Evolutionary conservation across 2,329 filamentous ascomycete species (phyloP).

Genomic region (Hypoxylon sp.): DNA sequence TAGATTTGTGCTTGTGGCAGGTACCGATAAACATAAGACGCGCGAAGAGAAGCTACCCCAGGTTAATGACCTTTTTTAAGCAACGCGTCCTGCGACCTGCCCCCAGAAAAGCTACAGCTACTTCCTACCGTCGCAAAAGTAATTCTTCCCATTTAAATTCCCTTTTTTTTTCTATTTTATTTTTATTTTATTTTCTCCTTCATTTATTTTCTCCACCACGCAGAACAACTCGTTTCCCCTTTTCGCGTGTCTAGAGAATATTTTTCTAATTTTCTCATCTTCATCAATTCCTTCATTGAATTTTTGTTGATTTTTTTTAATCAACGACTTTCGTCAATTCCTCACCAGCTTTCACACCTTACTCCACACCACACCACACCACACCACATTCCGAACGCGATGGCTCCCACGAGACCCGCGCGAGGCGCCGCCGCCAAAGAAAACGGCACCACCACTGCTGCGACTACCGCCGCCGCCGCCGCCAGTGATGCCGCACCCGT

Average conservation of each 20-base stretch:
- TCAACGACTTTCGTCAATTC: neutral
- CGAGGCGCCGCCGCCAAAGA: slow-evolving; percentile 37
- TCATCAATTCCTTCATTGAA: neutral
- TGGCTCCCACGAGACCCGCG: slow-evolving; percentile 41
- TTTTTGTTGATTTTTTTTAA: slow-evolving; percentile 11
- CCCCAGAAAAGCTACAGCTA: slow-evolving; percentile 10
- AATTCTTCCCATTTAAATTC: slow-evolving; percentile 19
- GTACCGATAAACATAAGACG: slow-evolving; percentile 34
- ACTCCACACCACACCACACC: too few relatives aligned
- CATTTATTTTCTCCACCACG: slow-evolving; percentile 6
- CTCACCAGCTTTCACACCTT: neutral
- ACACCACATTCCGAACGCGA: slow-evolving; percentile 18
- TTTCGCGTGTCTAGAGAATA: neutral
- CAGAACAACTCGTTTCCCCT: slow-evolving; percentile 3
- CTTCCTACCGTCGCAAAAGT: slow-evolving; percentile 5
- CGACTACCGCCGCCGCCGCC: slow-evolving; percentile 33
- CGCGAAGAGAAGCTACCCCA: slow-evolving; percentile 20
- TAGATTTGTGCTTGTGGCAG: slow-evolving; percentile 6
- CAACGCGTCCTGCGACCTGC: too few relatives aligned
- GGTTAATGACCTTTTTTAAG: slow-evolving; percentile 6
- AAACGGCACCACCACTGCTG: slow-evolving; percentile 36
- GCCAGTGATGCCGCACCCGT: slow-evolving; percentile 36
- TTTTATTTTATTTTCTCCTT: slow-evolving; percentile 17
- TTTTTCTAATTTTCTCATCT: slow-evolving; percentile 14
- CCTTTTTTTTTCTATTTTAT: slow-evolving; percentile 17